Percentiles rank a stretch among this genome's conserved stretches.
These are phyloP conservation scores for Aspergillus indologenus DNA, from an alignment of 495 filamentous ascomycete species.

Conservation along the genomic window DNA sequence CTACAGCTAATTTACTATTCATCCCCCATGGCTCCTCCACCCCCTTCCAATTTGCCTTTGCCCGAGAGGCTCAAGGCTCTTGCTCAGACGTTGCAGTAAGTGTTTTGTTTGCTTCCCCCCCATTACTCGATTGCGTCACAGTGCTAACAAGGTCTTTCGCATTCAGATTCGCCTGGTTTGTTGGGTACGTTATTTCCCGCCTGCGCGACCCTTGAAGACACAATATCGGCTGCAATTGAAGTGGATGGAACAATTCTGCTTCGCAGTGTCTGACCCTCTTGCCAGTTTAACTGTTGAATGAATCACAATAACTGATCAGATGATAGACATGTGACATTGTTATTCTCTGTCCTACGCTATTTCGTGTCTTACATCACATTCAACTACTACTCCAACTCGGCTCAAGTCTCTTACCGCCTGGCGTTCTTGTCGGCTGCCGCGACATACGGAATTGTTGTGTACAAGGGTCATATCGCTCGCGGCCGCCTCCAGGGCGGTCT, in stretches of 20 bases:
- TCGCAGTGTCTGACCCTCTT: background rate
- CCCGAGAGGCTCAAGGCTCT: conserved; percentile 69
- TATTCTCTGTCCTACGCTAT: conserved; percentile 81
- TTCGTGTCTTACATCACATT: conserved; percentile 76
- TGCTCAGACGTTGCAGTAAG: conserved; percentile 85
- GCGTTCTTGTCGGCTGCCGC: conserved; percentile 84
- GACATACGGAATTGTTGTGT: conserved; percentile 99
- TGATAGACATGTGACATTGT: conserved; percentile 73
- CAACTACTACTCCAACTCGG: conserved; percentile 70
- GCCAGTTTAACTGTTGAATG: conserved; percentile 1
- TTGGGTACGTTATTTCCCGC: conserved; percentile 62
- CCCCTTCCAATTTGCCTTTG: conserved; percentile 66
- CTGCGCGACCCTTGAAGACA: background rate
- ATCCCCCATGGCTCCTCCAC: conserved; percentile 72
- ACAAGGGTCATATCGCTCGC: conserved; percentile 89
- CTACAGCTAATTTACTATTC: conserved; percentile 3
- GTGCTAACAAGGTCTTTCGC: conserved; percentile 36
- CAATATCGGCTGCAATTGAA: background rate
- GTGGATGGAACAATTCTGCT: background rate
- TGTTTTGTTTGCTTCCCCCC: conserved; percentile 25
- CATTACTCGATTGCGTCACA: conserved; percentile 28
- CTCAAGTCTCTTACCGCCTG: conserved; percentile 78
- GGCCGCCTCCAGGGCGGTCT: conserved; percentile 59
- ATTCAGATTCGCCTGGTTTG: conserved; percentile 74
- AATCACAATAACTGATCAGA: conserved; percentile 22